A percentile compares a stretch with the other conserved stretches of the same genome.
Evolutionary conservation across 2,329 filamentous ascomycete genomes (phyloP).

Genomic region (Fusarium concolor): DNA sequence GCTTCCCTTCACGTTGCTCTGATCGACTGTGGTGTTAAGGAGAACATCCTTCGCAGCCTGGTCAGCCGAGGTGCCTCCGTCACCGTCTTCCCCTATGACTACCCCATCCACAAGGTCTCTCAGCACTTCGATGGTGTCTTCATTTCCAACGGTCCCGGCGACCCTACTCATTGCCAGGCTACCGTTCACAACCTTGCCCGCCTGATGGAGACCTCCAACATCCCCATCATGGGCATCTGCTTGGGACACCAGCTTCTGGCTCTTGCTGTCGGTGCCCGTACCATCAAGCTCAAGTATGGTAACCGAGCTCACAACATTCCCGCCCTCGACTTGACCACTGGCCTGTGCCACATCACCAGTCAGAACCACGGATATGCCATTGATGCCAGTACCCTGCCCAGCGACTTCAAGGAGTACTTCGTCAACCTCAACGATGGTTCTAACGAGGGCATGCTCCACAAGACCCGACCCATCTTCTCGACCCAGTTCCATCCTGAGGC

Average conservation of each 20-base stretch:
- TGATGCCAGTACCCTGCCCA: constrained; percentile 82
- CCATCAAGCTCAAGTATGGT: constrained; percentile 98
- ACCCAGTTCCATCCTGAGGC: constrained; percentile 99
- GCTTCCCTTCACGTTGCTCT: constrained; percentile 92
- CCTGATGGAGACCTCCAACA: constrained; percentile 89
- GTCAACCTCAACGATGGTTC: constrained; percentile 97
- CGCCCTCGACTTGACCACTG: constrained; percentile 91
- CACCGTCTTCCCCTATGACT: constrained; percentile 95
- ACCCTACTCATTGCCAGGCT: constrained; percentile 95
- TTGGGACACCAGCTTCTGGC: constrained; percentile 96
- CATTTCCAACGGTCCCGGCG: constrained; percentile 98
- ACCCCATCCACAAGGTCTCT: constrained; percentile 97
- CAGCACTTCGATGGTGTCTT: constrained; percentile 99
- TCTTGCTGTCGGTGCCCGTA: constrained; percentile 86
- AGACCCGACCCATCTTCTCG: constrained; percentile 94
- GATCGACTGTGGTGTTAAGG: constrained; percentile 98
- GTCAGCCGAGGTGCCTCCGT: constrained; percentile 92
- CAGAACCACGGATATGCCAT: constrained; percentile 99
- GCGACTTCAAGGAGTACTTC: constrained; percentile 97
- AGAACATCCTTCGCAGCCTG: constrained; percentile 97
- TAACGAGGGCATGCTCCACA: constrained; percentile 98
- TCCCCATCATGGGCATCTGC: constrained; percentile 98
- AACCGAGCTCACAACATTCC: constrained; percentile 99
- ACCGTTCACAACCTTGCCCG: constrained; percentile 93
- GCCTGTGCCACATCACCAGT: constrained; percentile 97